phyloP scores from a whole-genome alignment of 768 basidiomycete genomes.

The Tricholoma saponaceum region DNA sequence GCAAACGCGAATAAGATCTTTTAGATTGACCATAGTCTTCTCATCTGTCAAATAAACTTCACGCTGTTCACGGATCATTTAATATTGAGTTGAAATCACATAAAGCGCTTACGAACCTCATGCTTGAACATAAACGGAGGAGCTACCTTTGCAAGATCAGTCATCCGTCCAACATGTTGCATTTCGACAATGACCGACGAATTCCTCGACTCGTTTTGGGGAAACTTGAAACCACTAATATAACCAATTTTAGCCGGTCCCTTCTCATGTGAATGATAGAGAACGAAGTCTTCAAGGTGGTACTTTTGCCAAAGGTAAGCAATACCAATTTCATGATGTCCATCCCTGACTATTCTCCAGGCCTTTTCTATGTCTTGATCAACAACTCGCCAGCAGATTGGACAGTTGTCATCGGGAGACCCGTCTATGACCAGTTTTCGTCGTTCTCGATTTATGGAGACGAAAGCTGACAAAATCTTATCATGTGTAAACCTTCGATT shows the following conservation, averaged over 20 bases:
- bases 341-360: slow-evolving; percentile 27
- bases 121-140: slow-evolving; percentile 43
- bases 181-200: slow-evolving; percentile 25
- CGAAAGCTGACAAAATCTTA: slow-evolving; percentile 40
- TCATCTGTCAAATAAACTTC: slow-evolving; percentile 61
- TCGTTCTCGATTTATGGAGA: slow-evolving; percentile 30
- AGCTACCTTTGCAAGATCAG: slow-evolving; percentile 31
- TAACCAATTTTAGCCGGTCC: slow-evolving; percentile 59
- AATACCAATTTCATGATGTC: slow-evolving; percentile 34
- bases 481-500: slow-evolving; percentile 47
- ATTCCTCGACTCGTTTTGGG: slow-evolving; percentile 11
- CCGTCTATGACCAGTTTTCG: slow-evolving; percentile 18
- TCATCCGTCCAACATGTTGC: slow-evolving; percentile 48
- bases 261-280: slow-evolving; percentile 36
- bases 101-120: slow-evolving; percentile 40
- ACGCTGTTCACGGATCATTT: slow-evolving; percentile 32
- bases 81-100: neutral
- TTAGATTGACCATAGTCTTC: slow-evolving; percentile 24
- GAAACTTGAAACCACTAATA: slow-evolving; percentile 31
- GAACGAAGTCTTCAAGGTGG: slow-evolving; percentile 60
- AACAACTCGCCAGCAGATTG: slow-evolving; percentile 35
- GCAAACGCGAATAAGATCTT: slow-evolving; percentile 43
- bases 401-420: slow-evolving; percentile 50
- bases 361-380: slow-evolving; percentile 27
- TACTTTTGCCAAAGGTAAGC: slow-evolving; percentile 44